These are phyloP conservation scores for Encephalitozoon romaleae DNA, from an alignment of 371 early-diverging fungal genomes.

Conservation along the genomic window DNA sequence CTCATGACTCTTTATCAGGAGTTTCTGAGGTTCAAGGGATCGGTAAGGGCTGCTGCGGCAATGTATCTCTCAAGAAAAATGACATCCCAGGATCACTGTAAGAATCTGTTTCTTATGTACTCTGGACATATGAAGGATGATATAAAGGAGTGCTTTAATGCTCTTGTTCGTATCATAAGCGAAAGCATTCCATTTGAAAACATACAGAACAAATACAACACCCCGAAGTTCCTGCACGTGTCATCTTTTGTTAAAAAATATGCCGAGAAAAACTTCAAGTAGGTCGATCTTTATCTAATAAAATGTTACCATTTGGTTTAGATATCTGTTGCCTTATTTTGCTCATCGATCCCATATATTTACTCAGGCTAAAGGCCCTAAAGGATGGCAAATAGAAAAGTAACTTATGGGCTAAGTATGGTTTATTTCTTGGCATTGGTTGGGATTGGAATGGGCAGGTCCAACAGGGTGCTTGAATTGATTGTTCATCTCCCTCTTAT, in stretches of 20 bases:
- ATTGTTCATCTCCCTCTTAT: background rate
- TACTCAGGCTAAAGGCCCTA: background rate
- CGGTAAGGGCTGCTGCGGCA: constrained; percentile 71
- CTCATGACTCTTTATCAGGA: constrained; percentile 73
- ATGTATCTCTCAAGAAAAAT: constrained; percentile 77
- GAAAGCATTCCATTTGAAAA: constrained; percentile 27
- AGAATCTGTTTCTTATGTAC: constrained; percentile 45
- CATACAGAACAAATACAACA: constrained; percentile 41
- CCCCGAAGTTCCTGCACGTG: background rate
- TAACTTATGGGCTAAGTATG: background rate
- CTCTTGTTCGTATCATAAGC: constrained; percentile 14
- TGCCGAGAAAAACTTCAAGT: constrained; percentile 42
- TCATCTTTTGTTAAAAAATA: constrained; percentile 19
- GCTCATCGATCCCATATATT: background rate
- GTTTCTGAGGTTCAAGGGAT: constrained; percentile 68
- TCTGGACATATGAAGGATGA: constrained; percentile 29
- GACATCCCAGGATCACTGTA: constrained; percentile 64
- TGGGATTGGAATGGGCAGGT: background rate
- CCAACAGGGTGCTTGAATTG: background rate
- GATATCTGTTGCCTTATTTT: background rate
- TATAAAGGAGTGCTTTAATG: constrained; percentile 38
- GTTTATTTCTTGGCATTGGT: background rate
- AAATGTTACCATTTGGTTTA: background rate
- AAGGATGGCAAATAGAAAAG: background rate
- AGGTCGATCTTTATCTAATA: background rate